Base-by-base conservation (phyloP, 441 rosid species). In the Hura crepitans region DNA sequence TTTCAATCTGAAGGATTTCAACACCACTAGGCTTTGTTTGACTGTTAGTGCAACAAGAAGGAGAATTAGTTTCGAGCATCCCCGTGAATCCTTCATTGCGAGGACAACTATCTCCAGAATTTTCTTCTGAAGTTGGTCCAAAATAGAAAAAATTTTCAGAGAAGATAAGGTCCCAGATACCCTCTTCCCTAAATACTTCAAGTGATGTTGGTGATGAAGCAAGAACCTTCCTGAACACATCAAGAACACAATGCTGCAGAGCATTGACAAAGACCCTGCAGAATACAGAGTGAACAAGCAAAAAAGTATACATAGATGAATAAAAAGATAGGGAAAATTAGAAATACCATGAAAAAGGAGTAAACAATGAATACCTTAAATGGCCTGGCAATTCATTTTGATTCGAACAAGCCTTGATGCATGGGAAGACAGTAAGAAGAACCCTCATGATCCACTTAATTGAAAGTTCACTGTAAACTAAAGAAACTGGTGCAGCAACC, bases 141-240 rank as follows among this genome's bases (percentile, higher is more conserved):
- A 81, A 86, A 81, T 87, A 85, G 85, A 90, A 90, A 77, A 88
- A 83, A 55, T 85, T 83, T 75, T 90, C 96, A 30, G 96, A 90
- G 82, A 90, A 90, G 61, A 90, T 74, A 76, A 90, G 90, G 72
- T 86, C 93, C 96, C 96, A 90, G 55, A 90, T 63, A 30, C 96
- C 86, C 76, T 88, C 93, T 64, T 82, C 84, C 76, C 96, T 81
- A 23, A 86, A 80, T 66, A 83, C 73, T 77, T 86, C 90, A 62
- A 90, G 82, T 31, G 78, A 77, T 57, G 30, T 60, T 63, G 90
- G 81, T 60, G 85, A 82, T 43, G 84, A 85, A 75, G 77, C 86
- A 80, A 90, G 85, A 80, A 86, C 75, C 78, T 78, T 85, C 75
- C 76, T 80, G 74, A 88, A 90, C 49, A 83, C 82, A 68, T 79